Evolutionary conservation across 179 eudicot species (phyloP).

Genomic region (Nepenthes alata): DNA sequence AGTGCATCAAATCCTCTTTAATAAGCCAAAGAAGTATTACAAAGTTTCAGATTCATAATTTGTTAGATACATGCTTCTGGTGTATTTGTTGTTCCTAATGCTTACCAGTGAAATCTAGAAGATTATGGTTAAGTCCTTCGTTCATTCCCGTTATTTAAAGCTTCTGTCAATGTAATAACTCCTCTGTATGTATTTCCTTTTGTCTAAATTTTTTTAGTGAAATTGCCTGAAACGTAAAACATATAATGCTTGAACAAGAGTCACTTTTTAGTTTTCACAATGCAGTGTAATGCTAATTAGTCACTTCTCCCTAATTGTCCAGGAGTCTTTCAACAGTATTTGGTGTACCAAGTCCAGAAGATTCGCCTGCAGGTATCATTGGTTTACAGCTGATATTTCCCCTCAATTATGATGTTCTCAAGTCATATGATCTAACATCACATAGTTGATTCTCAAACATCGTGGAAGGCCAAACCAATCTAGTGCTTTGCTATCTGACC

Average conservation of each 20-base stretch:
- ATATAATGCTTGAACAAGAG: neutral
- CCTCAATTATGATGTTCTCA: neutral
- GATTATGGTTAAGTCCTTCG: too few species aligned
- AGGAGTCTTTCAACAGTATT: slow-evolving; percentile 92
- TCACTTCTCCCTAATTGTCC: slow-evolving; percentile 8
- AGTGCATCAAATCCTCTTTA: too few species aligned
- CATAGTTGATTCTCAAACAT: slow-evolving; percentile 3
- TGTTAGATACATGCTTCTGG: too few species aligned
- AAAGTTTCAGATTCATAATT: too few species aligned
- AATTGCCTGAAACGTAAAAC: too few species aligned
- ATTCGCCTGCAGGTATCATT: slow-evolving; percentile 72
- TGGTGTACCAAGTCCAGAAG: slow-evolving; percentile 88
- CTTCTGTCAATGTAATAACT: too few species aligned
- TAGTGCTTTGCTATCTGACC: neutral
- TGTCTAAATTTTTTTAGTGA: too few species aligned
- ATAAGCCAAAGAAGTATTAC: too few species aligned
- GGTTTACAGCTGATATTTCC: neutral
- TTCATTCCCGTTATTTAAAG: too few species aligned
- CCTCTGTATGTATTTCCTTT: too few species aligned
- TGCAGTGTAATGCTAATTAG: neutral
- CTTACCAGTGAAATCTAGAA: too few species aligned
- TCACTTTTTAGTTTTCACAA: neutral
- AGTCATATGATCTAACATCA: neutral
- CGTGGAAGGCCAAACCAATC: neutral
- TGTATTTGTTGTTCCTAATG: too few species aligned